These are phyloP conservation scores for Gracilaria caudata DNA, from an alignment of 23 red algal genomes.

Conservation along the genomic window DNA sequence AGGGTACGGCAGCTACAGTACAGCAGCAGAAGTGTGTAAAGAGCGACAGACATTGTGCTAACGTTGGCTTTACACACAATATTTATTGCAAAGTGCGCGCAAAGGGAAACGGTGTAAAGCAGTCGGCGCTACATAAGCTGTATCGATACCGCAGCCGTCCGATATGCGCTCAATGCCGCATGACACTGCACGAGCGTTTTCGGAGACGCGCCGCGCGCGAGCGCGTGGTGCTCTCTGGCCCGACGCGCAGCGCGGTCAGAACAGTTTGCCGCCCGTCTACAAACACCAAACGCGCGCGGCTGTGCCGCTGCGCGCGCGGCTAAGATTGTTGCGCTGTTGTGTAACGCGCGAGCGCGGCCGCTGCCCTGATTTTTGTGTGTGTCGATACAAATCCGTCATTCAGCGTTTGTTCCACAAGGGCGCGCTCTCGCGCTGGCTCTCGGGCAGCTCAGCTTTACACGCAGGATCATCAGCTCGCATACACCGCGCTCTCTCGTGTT, in stretches of 20 bases:
- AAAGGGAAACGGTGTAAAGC: constrained; percentile 15
- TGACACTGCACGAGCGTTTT: neutral
- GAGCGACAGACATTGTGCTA: no score
- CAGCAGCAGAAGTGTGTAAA: no score
- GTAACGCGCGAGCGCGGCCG: neutral
- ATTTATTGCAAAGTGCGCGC: neutral
- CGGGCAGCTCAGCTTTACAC: neutral
- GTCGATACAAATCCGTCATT: no score
- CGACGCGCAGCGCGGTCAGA: neutral
- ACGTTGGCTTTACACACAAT: no score
- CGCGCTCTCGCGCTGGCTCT: no score
- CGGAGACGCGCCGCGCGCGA: neutral
- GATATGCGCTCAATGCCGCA: neutral
- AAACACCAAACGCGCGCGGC: no score
- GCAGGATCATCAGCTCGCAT: neutral
- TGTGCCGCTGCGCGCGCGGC: neutral
- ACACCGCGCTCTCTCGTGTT: no score
- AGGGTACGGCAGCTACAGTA: no score
- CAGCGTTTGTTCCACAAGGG: no score
- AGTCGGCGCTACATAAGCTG: no score
- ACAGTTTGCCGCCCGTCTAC: neutral
- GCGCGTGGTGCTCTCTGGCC: neutral
- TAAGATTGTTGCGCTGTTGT: neutral
- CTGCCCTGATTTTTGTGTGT: neutral
- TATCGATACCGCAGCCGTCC: neutral